Percentiles rank a stretch among this genome's conserved stretches.
These are phyloP conservation scores for Sinapis alba DNA, from an alignment of 441 rosid genomes.

Conservation along the genomic window DNA sequence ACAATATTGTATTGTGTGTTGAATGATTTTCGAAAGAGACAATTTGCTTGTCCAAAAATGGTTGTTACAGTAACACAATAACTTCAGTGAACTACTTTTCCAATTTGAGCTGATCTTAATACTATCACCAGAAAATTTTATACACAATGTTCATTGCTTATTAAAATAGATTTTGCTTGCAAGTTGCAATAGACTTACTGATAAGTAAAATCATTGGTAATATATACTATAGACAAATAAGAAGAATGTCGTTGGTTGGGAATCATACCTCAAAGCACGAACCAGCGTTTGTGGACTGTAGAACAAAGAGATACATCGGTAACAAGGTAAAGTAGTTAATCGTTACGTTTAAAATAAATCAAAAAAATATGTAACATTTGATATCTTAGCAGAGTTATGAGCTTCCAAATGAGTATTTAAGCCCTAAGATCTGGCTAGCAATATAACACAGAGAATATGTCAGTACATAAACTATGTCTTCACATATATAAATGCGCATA, in stretches of 20 bases:
- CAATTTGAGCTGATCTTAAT: slow-evolving; percentile 10
- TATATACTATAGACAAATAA: slow-evolving; percentile 7
- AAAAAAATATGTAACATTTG: slow-evolving; percentile 13
- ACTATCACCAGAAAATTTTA: slow-evolving; percentile 11
- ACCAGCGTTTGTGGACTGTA: slow-evolving; percentile 99
- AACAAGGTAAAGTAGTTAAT: slow-evolving; percentile 12
- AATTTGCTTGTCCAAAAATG: slow-evolving; percentile 1
- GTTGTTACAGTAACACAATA: slow-evolving; percentile 18
- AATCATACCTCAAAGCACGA: slow-evolving; percentile 91
- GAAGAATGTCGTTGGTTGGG: neutral
- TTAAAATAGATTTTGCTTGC: slow-evolving; percentile 6
- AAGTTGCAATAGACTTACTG: slow-evolving; percentile 17
- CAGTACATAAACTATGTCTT: neutral
- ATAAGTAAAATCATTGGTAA: slow-evolving; percentile 3
- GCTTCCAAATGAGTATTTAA: neutral
- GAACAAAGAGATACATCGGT: slow-evolving; percentile 32
- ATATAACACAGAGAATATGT: neutral
- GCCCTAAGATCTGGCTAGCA: slow-evolving; percentile 5
- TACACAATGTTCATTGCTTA: neutral
- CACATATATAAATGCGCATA: neutral
- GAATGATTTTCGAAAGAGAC: neutral
- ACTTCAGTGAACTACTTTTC: neutral
- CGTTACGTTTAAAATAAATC: neutral
- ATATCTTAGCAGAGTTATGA: slow-evolving; percentile 13
- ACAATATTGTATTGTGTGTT: slow-evolving; percentile 10